Base-by-base conservation (phyloP, 352 stramenopile genomes). In the Globisporangium solare region DNA sequence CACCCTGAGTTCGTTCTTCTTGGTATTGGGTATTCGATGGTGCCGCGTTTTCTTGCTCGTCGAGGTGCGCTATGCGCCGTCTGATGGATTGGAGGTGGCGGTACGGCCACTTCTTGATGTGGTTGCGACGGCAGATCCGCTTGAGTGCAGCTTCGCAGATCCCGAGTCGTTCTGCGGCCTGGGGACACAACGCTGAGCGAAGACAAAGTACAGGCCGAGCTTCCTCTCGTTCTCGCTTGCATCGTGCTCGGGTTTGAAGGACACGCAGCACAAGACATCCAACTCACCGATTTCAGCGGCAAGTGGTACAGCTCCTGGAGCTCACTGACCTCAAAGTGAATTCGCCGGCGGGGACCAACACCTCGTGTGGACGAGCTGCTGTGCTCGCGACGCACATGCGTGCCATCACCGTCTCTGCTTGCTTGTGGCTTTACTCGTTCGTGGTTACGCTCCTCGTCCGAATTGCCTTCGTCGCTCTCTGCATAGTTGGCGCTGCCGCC, bases 141-240 rank as follows among this genome's bases (percentile, higher is more conserved):
- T 91, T 93, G 12, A 93, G 60, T n/a, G 83, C 83, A n/a, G 78
- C 83, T 51, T 93, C 83, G 17, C 81, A 93, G 24, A 90, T 62
- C 1, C 76, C 76, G 5, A 93, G 75, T 20, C 51, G 60, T 37
- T 67, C 54, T 32, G 83, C 83, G 2, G 80, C 83, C 80, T 93
- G 59, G 14, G 17, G 43, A 65, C 46, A 71, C 37, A 58, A 37
- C n/a, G 24, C 63, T 37, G 60, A 71, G 58, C 71, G 49, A 50
- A 51, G 47, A 60, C 24, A 39, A 32, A 37, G 12, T 31, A 22
- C 41, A 15, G 17, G 13, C 27, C 13, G 18, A 27, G 32, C 24
- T 35, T 35, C 27, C 27, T 35, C 27, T 35, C 40, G n/a, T 41
- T 46, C 27, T 35, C 40, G 15, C 40, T 46, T 11, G 50, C 46